Percentiles rank a stretch among this genome's conserved stretches.
These are phyloP conservation scores for Calocera cornea DNA, from an alignment of 768 basidiomycete species.

Conservation along the genomic window DNA sequence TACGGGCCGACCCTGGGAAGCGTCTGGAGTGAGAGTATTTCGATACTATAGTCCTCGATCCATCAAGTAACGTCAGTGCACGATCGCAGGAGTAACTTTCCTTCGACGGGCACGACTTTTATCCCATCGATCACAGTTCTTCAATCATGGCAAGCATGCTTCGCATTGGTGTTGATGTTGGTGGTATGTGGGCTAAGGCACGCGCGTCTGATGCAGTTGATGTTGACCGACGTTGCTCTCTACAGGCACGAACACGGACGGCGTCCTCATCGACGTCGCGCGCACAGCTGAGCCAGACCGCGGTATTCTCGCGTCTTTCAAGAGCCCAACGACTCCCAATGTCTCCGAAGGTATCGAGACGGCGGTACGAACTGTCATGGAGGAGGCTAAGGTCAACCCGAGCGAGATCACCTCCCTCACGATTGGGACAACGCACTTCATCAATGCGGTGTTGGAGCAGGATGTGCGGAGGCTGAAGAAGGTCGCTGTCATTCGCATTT, in stretches of 20 bases:
- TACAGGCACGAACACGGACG: slow-evolving; percentile 28
- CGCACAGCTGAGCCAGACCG: slow-evolving; percentile 19
- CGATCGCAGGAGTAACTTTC: background rate
- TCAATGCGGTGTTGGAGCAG: slow-evolving; percentile 48
- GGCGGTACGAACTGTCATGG: slow-evolving; percentile 36
- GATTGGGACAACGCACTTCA: slow-evolving; percentile 52
- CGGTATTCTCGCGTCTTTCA: slow-evolving; percentile 24
- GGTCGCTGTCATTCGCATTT: slow-evolving; percentile 52
- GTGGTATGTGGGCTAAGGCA: background rate
- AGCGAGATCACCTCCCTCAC: slow-evolving; percentile 36
- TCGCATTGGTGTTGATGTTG: slow-evolving; percentile 1
- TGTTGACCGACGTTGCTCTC: background rate
- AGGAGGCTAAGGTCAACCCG: slow-evolving; percentile 26
- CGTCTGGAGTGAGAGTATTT: background rate
- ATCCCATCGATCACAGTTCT: background rate
- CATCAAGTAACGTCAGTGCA: background rate
- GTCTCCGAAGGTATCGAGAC: slow-evolving; percentile 46
- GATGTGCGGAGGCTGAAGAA: slow-evolving; percentile 39
- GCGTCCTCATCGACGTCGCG: slow-evolving; percentile 26
- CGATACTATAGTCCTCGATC: background rate
- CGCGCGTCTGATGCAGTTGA: background rate
- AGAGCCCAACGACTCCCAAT: slow-evolving; percentile 42
- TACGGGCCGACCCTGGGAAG: background rate
- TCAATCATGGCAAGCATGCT: background rate
- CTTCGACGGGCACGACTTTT: background rate